Evolutionary conservation across 2,329 filamentous ascomycete genomes (phyloP), one percentile per base, ranked within the genome.

Genomic region (Aureobasidium sp.): DNA sequence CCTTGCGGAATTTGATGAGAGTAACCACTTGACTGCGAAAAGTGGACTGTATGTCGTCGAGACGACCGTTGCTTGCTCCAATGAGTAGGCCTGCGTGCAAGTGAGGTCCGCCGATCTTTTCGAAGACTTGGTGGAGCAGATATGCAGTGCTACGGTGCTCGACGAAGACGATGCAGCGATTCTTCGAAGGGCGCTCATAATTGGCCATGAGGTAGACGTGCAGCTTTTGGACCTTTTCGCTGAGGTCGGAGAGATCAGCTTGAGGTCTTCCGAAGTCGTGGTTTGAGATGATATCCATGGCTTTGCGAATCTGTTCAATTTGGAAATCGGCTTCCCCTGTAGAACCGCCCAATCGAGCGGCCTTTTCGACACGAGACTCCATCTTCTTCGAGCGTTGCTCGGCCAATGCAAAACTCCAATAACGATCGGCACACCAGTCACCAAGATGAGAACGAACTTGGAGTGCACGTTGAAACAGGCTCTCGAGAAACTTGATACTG

Each of bases 131-230:
- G 1, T 81, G 77, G 1, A 99, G 76, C 17, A 95, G 73, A 19
- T 84, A 81, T 0, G 92, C 93, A 0, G 90, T 93, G 64, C 88
- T 84, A 42, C 91, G 81, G 69, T 87, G 81, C 63, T 90, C 80
- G 0, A 95, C 90, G 71, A 99, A 97, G 0, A 97, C 83, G 60
- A 99, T 95, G 68, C 90, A 95, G 62, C 86, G 85, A 29, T 80
- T 77, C 7, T 84, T 78, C 1, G 78, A 79, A 2, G 77, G 73
- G 2, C 78, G 72, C 33, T 80, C 74, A 67, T 91, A 96, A 53
- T 86, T 80, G 8, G 82, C 72, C 3, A 73, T 69, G 0, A 97
- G 77, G 60, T 85, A 83, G 2, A 77, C 69, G 23, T 84, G 70
- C 0, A 97, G 80, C 5, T 79, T 67, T 4, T 81, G 72, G 0